phyloP scores from a whole-genome alignment of 129 eudicot species.

The Solidago caesia region DNA sequence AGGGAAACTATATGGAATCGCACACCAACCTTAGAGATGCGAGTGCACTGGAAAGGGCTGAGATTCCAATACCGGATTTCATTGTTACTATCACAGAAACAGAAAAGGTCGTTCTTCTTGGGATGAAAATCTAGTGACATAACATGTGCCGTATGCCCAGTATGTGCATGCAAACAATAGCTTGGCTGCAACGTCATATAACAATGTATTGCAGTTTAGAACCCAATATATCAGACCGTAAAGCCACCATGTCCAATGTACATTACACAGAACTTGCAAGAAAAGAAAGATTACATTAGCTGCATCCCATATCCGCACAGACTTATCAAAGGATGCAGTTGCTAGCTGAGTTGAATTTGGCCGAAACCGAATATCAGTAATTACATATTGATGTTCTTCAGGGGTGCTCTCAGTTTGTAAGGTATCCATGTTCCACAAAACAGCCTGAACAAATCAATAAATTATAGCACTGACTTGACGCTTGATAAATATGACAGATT shows the following conservation, averaged over 20 bases:
- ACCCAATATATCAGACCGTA: background rate
- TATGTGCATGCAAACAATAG: slow-evolving; percentile 77
- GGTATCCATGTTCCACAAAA: slow-evolving; percentile 97
- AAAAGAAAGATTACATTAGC: slow-evolving; percentile 63
- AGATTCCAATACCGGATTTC: slow-evolving; percentile 91
- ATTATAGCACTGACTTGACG: slow-evolving; percentile 12
- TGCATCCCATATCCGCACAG: slow-evolving; percentile 98
- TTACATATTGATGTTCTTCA: slow-evolving; percentile 78
- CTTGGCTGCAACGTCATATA: slow-evolving; percentile 63
- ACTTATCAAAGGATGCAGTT: slow-evolving; percentile 83
- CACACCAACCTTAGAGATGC: slow-evolving; percentile 75
- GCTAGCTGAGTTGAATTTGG: slow-evolving; percentile 96
- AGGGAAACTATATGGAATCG: background rate
- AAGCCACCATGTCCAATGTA: background rate
- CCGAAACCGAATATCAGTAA: slow-evolving; percentile 89
- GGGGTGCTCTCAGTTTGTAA: slow-evolving; percentile 86
- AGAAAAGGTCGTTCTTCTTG: slow-evolving; percentile 85
- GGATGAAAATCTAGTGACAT: slow-evolving; percentile 98
- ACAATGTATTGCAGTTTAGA: slow-evolving; percentile 17
- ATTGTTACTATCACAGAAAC: slow-evolving; percentile 85
- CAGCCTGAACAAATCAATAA: slow-evolving; percentile 52
- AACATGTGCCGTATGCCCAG: slow-evolving; percentile 71
- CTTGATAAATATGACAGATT: background rate
- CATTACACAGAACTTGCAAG: background rate
- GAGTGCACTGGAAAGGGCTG: slow-evolving; percentile 78